Percentiles rank a stretch among this genome's conserved stretches.
Conservation (phyloP, 768 basidiomycete genomes). For the Termitomyces titanicus region DNA sequence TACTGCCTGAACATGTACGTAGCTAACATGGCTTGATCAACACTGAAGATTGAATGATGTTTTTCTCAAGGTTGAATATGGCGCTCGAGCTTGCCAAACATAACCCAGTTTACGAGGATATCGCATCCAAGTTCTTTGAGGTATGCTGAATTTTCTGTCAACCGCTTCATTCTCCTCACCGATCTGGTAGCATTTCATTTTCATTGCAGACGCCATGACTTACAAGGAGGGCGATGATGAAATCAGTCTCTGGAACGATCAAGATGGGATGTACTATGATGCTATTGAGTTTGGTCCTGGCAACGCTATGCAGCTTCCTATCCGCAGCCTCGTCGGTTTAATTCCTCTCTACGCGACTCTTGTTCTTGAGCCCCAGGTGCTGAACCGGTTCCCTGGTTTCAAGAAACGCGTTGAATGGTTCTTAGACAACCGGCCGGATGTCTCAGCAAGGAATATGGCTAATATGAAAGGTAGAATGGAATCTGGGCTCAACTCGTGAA, state of each 20-base stretch:
- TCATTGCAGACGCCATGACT: constrained; percentile 99
- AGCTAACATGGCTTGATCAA: not conserved
- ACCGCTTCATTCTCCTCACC: not conserved
- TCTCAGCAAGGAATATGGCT: constrained; percentile 90
- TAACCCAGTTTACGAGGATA: constrained; percentile 97
- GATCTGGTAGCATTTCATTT: constrained; percentile 80
- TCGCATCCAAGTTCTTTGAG: constrained; percentile 97
- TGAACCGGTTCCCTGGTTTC: constrained; percentile 95
- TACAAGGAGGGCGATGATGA: constrained; percentile 77
- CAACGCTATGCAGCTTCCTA: constrained; percentile 84
- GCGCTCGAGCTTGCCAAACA: constrained; percentile 97
- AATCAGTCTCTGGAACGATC: constrained; percentile 88
- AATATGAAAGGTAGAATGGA: constrained; percentile 76
- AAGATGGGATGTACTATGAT: constrained; percentile 99
- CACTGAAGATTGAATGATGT: not conserved
- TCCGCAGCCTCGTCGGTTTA: constrained; percentile 94
- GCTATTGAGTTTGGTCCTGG: constrained; percentile 86
- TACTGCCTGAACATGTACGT: constrained; percentile 93
- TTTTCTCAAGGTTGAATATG: constrained; percentile 76
- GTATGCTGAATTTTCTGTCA: constrained; percentile 27
- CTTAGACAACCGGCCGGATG: constrained; percentile 85
- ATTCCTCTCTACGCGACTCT: constrained; percentile 96
- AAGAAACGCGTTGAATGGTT: constrained; percentile 99
- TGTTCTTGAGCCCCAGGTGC: constrained; percentile 83
- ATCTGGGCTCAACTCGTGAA: not conserved